A percentile compares a stretch with the other conserved stretches of the same genome.
Conservation (phyloP, 2,329 filamentous ascomycete genomes). For the Penicillium fuscoglaucum region DNA sequence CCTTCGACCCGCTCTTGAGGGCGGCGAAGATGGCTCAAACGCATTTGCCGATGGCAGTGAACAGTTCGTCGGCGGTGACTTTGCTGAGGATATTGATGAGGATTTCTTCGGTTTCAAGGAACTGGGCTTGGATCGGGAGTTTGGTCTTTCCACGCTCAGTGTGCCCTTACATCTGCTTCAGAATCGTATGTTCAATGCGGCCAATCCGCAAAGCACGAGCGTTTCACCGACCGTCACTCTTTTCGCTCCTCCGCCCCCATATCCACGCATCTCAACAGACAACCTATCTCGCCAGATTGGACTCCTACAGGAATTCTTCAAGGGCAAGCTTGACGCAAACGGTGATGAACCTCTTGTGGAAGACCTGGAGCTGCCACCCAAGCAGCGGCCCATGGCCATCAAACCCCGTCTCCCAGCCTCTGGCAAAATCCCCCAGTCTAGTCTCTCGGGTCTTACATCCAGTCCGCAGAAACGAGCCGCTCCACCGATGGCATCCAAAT, state of each 20-base stretch:
- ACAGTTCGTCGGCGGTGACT: slow-evolving; percentile 94
- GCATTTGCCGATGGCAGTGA: slow-evolving; percentile 97
- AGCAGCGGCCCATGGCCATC: slow-evolving; percentile 65
- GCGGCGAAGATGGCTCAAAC: slow-evolving; percentile 77
- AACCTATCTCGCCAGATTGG: slow-evolving; percentile 79
- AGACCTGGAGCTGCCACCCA: slow-evolving; percentile 90
- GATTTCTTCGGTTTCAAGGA: slow-evolving; percentile 99
- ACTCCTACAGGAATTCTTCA: slow-evolving; percentile 87
- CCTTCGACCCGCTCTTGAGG: slow-evolving; percentile 83
- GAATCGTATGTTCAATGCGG: slow-evolving; percentile 81
- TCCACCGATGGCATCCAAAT: slow-evolving; percentile 32
- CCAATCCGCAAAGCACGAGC: slow-evolving; percentile 70
- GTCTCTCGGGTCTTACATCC: slow-evolving; percentile 29
- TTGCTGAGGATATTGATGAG: slow-evolving; percentile 95
- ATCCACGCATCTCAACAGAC: slow-evolving; percentile 76
- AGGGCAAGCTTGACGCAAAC: slow-evolving; percentile 81
- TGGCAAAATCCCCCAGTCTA: slow-evolving; percentile 45
- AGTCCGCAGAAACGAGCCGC: slow-evolving; percentile 46
- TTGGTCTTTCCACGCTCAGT: slow-evolving; percentile 81
- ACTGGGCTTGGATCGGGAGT: slow-evolving; percentile 85
- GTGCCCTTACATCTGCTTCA: slow-evolving; percentile 94
- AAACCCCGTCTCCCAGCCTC: slow-evolving; percentile 48
- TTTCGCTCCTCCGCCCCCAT: slow-evolving; percentile 65
- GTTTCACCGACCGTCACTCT: slow-evolving; percentile 54
- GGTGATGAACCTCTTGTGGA: slow-evolving; percentile 80